Conservation (phyloP, 2,329 filamentous ascomycete species). For the Penicillium sp. region DNA sequence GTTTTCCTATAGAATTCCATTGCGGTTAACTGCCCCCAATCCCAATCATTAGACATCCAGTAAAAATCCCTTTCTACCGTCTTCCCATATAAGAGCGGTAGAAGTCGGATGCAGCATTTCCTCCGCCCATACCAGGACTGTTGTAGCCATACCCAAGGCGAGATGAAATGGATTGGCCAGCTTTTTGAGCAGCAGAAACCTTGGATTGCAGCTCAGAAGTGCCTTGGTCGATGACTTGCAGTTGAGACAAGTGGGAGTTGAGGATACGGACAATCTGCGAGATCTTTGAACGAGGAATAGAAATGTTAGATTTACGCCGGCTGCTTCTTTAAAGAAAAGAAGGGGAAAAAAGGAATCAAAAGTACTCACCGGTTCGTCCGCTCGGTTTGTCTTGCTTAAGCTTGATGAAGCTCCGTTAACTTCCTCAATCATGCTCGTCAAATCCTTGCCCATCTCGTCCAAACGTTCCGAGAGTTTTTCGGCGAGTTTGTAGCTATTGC, state of each 20-base stretch:
- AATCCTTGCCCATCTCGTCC: slow-evolving; percentile 90
- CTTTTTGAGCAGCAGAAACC: slow-evolving; percentile 80
- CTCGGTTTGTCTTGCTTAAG: slow-evolving; percentile 84
- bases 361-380: slow-evolving; percentile 77
- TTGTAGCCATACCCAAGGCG: slow-evolving; percentile 42
- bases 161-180: slow-evolving; percentile 61
- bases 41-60: slow-evolving; percentile 32
- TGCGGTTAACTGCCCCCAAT: slow-evolving; percentile 33
- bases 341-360: slow-evolving; percentile 1
- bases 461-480: slow-evolving; percentile 90
- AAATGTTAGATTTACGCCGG: slow-evolving; percentile 8
- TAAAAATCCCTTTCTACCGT: slow-evolving; percentile 50
- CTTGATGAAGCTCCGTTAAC: slow-evolving; percentile 92
- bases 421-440: slow-evolving; percentile 96
- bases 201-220: slow-evolving; percentile 80
- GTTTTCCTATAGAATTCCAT: slow-evolving; percentile 9
- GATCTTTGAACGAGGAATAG: slow-evolving; percentile 58
- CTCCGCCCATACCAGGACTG: slow-evolving; percentile 45
- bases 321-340: background rate
- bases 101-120: slow-evolving; percentile 81
- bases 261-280: slow-evolving; percentile 95
- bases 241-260: slow-evolving; percentile 86
- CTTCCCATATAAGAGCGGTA: slow-evolving; percentile 85
- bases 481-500: slow-evolving; percentile 77
- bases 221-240: slow-evolving; percentile 91